Evolutionary conservation across 768 basidiomycete species (phyloP), one percentile per base, ranked within the genome.

Genomic region (Leccinum ochraceum): DNA sequence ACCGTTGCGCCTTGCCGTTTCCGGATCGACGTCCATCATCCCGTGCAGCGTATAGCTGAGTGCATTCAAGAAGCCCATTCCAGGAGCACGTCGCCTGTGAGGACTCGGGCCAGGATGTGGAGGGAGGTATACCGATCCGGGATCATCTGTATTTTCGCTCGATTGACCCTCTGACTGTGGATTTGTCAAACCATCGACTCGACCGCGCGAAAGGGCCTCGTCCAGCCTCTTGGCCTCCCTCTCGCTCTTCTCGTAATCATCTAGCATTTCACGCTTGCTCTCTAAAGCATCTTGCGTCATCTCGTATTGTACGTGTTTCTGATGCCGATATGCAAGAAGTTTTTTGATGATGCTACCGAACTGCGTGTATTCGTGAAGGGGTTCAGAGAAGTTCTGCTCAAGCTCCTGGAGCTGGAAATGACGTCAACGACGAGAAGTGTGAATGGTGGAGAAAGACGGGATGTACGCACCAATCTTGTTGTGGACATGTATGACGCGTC

Each of bases 1-100:
- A 56, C 88, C 86, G 69, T 90, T 98, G 63, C 97, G 81, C 61
- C 97, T 80, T 6, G 96, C 95, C 17, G 91, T 92, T 78, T 98
- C 97, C 3, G 97, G 97, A 76, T 99, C 97, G 17, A 92, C 92
- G 67, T 99, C 97, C 89, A 99, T 98, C 88, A 98, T 95, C 5
- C 96, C 95, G 66, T 95, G 94, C 58, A 99, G 74, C 24, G 95
- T 95, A 75, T 97, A 95, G 69, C 90, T 94, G 48, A 99, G 78
- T 16, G 97, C 97, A 66, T 87, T 94, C 37, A 99, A 69, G 24
- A 99, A 77, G 20, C 93, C 95, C 82, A 92, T 92, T 7, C 90
- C 91, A 57, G 90, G 89, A 13, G 86, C 77, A 59, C 83, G 82
- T 56, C 82, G 76, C 71, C 81, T 80, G 36, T 82, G 77, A 56